Evolutionary conservation across 1,284 basidiomycete species (phyloP).

Genomic region (Anthracocystis walkeri): DNA sequence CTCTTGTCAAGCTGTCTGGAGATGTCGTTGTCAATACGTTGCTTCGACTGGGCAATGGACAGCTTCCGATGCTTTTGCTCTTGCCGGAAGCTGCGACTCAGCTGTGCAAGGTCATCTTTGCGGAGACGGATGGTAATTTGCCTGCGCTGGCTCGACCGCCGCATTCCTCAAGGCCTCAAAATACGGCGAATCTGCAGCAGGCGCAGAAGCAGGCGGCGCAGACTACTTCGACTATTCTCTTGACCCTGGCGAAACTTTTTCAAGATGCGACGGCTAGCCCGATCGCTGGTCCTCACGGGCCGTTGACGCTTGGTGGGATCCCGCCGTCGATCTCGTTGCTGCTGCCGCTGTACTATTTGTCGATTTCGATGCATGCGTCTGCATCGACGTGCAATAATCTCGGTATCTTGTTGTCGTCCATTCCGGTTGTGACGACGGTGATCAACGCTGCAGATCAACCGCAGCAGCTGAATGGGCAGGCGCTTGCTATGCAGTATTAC

Average conservation of each 20-base stretch:
- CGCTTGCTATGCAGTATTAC: slow-evolving; percentile 75
- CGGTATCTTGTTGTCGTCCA: slow-evolving; percentile 75
- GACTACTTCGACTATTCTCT: slow-evolving; percentile 74
- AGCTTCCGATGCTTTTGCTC: slow-evolving; percentile 62
- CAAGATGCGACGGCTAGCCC: slow-evolving; percentile 71
- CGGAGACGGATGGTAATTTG: slow-evolving; percentile 50
- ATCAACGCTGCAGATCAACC: slow-evolving; percentile 65
- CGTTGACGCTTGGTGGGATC: slow-evolving; percentile 67
- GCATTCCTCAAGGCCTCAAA: slow-evolving; percentile 10
- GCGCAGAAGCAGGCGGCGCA: slow-evolving; percentile 67
- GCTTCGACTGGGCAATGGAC: slow-evolving; percentile 56
- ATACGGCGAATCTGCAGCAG: slow-evolving; percentile 47
- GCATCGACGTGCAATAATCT: slow-evolving; percentile 77
- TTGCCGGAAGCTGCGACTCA: slow-evolving; percentile 56
- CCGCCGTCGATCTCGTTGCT: slow-evolving; percentile 73
- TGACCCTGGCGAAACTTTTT: slow-evolving; percentile 75
- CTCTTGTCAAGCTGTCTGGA: slow-evolving; percentile 58
- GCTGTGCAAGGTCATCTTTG: slow-evolving; percentile 56
- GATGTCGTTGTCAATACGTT: slow-evolving; percentile 50
- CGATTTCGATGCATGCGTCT: slow-evolving; percentile 74
- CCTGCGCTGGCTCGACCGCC: slow-evolving; percentile 44
- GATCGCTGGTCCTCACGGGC: slow-evolving; percentile 46
- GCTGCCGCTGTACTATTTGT: slow-evolving; percentile 75
- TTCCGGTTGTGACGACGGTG: slow-evolving; percentile 69
- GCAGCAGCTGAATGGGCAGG: slow-evolving; percentile 64